Base-by-base conservation (phyloP, 495 filamentous ascomycete genomes). In the Daldinia decipiens region DNA sequence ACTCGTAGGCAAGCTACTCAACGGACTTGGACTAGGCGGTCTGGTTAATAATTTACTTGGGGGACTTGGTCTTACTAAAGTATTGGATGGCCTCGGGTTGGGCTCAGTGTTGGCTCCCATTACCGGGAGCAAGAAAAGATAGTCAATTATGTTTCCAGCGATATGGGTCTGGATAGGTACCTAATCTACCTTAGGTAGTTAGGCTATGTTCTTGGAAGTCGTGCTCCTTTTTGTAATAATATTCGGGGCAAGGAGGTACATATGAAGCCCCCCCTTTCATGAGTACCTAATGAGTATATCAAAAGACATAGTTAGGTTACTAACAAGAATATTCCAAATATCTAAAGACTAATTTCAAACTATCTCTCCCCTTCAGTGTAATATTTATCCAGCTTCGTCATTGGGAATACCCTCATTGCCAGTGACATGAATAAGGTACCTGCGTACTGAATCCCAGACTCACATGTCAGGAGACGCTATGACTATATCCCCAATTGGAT, bases 1-100 rank as follows among this genome's bases (percentile, higher is more conserved):
- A 2, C 84, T 98, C 5, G 92, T 97, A 13, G 94, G 92, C 57
- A 88, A 76, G n/a, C 60, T 78, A 17, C 83, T 97, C 31, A 89
- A 92, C 59, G 93, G 90, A 1, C 87, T 97, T n/a, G 94, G 94
- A 60, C 85, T 97, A 1, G 93, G 94, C 57, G 90, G 91, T 9
- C 72, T 97, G 3, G 83, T 97, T 65, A 90, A 92, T 61, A 90
- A 91, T 53, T 77, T 97, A 27, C 85, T 97, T 4, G 91, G 92
- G 17, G 92, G 92, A 2, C 80, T 97, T 29, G 94, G 94, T 15
- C 81, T 97, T 38, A 88, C 91, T 63, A 92, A 92, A 77, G 79
- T 97, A 43, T 85, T 97, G 17, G 86, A 86, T 27, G 86, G 89
- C 15, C 82, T 97, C 11, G 94, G 94, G 1, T 73, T 97, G 9